Evolutionary conservation across 2,329 filamentous ascomycete genomes (phyloP), one percentile per base, ranked within the genome.

Genomic region (Aspergillus sp.): DNA sequence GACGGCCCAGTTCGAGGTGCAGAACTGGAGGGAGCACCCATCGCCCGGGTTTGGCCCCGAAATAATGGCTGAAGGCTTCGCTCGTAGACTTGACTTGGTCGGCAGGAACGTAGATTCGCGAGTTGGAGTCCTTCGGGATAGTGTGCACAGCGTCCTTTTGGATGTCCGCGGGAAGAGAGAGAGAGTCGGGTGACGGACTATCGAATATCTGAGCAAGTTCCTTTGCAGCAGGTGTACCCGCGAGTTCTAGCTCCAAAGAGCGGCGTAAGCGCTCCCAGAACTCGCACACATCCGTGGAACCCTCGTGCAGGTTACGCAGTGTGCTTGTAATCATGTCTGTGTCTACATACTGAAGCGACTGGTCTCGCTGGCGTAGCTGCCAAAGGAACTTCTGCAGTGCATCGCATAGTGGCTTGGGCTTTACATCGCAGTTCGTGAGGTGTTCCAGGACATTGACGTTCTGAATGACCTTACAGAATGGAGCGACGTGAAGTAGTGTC

Each of bases 401-500:
- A 58, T 75, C 72, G 23, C 82, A 76, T 8, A 85, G 64, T 5
- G 81, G 81, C 65, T 78, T 81, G 0, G 82, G 82, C 48, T 75
- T 78, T 41, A 70, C 64, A 23, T 79, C 75, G 12, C 78, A 76
- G 37, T 82, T 76, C 4, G 68, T 70, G 23, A 77, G 71, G 53
- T 80, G 77, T 57, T 81, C 75, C n/a, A 81, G 72, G 3, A 79
- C 70, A 59, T 79, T 69, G 40, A 80, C 72, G 6, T 70, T 72
- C 64, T 85, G 83, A 31, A 87, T 73, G 25, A 86, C 73, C 41
- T 81, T 73, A 59, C 84, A 79, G 66, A 88, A 83, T 0, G 85
- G 84, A n/a, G 77, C 79, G 58, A 87, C 77, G 55, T 86, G 79
- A 58, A 87, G 72, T 80, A 81, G 85, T 1, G 83, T 77, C 2